These are phyloP conservation scores for Elaeagnus macrophylla DNA, from an alignment of 306 rosid species.

Conservation along the genomic window DNA sequence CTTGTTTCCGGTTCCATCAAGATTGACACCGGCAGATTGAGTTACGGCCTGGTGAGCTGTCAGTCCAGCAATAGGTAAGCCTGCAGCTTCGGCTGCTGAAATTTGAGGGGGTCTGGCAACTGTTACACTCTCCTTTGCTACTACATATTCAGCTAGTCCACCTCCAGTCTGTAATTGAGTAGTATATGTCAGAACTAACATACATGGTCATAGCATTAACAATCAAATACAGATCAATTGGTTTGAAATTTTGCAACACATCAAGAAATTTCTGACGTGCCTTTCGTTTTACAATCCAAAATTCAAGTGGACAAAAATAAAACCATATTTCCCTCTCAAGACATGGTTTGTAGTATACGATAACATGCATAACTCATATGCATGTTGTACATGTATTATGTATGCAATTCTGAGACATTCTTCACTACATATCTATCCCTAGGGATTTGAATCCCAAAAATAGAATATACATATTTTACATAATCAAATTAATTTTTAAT, in stretches of 20 bases:
- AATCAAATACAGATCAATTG: background rate
- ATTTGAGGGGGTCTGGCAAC: constrained; percentile 46
- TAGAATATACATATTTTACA: background rate
- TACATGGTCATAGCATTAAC: background rate
- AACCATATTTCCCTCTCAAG: no score
- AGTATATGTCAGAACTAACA: background rate
- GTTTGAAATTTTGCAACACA: no score
- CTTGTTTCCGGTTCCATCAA: constrained; percentile 39
- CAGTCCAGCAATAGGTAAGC: constrained; percentile 53
- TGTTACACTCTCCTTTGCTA: constrained; percentile 33
- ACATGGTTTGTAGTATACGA: no score
- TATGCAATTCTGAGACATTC: no score
- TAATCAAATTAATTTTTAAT: no score
- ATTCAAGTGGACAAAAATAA: no score
- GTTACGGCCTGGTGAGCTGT: constrained; percentile 63
- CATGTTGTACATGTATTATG: no score
- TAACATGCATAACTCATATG: no score
- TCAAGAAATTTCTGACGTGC: no score
- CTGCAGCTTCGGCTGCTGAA: constrained; percentile 48
- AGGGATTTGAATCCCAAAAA: background rate
- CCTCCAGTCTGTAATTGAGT: constrained; percentile 51
- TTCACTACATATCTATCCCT: background rate
- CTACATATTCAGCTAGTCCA: constrained; percentile 53
- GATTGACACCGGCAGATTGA: constrained; percentile 49
- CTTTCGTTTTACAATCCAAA: no score